Percentiles rank a stretch among this genome's conserved stretches.
Conservation (phyloP, 495 filamentous ascomycete genomes). For the Endocarpon pusillum region DNA sequence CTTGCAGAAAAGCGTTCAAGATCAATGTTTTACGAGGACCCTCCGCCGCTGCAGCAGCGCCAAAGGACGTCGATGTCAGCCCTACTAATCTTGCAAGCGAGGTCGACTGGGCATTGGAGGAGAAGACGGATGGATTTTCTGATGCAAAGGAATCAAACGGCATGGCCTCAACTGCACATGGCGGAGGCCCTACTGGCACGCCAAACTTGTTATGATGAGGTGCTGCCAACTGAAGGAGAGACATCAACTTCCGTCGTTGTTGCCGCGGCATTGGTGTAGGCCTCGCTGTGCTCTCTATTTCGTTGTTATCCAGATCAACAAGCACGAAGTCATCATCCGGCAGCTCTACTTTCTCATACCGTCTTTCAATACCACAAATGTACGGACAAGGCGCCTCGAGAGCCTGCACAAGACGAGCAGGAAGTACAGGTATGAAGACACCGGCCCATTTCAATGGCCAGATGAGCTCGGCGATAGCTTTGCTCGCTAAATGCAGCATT, state of each 20-base stretch:
- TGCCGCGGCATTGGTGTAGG: slow-evolving; percentile 70
- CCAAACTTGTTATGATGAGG: slow-evolving; percentile 80
- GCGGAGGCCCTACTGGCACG: slow-evolving; percentile 73
- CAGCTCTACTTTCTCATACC: slow-evolving; percentile 81
- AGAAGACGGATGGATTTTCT: slow-evolving; percentile 68
- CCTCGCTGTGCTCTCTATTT: slow-evolving; percentile 60
- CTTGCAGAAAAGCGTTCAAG: slow-evolving; percentile 81
- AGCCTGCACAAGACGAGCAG: slow-evolving; percentile 70
- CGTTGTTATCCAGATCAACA: slow-evolving; percentile 81
- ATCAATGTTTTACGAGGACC: slow-evolving; percentile 35
- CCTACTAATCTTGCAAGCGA: slow-evolving; percentile 69
- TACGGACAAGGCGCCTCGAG: slow-evolving; percentile 93
- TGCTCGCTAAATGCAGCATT: slow-evolving; percentile 85
- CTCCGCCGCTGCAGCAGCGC: slow-evolving; percentile 34
- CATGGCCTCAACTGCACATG: slow-evolving; percentile 82
- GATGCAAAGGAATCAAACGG: slow-evolving; percentile 78
- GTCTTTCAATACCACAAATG: slow-evolving; percentile 84
- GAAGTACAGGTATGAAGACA: slow-evolving; percentile 83
- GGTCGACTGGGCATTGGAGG: slow-evolving; percentile 46
- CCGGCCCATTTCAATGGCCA: slow-evolving; percentile 87
- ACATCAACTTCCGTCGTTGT: slow-evolving; percentile 74
- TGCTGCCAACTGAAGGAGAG: slow-evolving; percentile 74
- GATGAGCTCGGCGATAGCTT: slow-evolving; percentile 64
- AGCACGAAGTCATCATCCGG: slow-evolving; percentile 95
- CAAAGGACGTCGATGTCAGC: slow-evolving; percentile 78